Conservation (phyloP, 306 rosid species). For the Quercus variabilis region DNA sequence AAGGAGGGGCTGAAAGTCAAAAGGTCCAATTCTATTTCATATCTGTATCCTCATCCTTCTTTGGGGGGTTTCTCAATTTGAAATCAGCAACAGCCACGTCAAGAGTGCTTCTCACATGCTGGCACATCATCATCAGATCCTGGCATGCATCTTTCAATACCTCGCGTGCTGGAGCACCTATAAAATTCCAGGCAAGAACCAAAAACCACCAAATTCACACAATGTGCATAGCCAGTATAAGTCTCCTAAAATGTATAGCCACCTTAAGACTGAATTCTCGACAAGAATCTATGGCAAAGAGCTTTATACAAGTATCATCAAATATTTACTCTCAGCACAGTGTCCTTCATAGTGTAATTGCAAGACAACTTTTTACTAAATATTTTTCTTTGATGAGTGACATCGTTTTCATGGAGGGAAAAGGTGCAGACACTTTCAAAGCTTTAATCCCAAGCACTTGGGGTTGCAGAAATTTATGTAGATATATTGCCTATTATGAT, state of each 20-base stretch:
- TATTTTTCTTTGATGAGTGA: background rate
- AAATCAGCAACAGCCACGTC: conserved; percentile 61
- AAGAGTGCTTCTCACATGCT: conserved; percentile 63
- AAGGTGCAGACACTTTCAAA: background rate
- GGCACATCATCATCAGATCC: conserved; percentile 71
- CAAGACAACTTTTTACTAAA: background rate
- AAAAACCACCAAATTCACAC: background rate
- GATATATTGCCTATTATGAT: background rate
- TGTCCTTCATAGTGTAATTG: background rate
- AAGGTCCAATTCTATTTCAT: background rate
- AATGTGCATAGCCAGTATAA: background rate
- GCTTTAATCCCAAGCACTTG: background rate
- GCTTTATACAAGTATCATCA: background rate
- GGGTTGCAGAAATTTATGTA: background rate
- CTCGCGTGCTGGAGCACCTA: conserved; percentile 72
- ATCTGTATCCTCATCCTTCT: conserved; percentile 18
- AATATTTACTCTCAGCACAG: background rate
- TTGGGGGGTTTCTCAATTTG: conserved; percentile 21
- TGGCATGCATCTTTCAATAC: conserved; percentile 69
- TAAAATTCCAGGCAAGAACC: conserved; percentile 7
- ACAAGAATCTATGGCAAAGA: background rate
- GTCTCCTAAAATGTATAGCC: background rate
- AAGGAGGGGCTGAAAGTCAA: background rate
- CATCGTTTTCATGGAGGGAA: background rate
- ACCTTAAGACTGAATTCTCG: background rate